phyloP scores from a whole-genome alignment of 2,329 filamentous ascomycete genomes.

The Trichoderma aggressivum region DNA sequence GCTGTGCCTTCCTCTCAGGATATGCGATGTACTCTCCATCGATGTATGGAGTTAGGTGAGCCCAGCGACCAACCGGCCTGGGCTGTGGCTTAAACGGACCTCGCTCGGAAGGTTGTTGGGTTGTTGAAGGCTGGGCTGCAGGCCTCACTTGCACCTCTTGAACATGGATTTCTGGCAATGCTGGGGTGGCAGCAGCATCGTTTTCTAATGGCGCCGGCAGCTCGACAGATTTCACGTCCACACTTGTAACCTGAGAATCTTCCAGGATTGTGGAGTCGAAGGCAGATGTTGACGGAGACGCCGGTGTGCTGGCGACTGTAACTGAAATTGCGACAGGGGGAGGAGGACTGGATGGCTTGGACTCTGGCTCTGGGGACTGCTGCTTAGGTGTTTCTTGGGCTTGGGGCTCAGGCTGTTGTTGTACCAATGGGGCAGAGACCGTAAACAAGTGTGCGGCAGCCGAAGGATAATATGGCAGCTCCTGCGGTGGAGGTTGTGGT shows the following conservation, averaged over 20 bases:
- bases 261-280: background rate
- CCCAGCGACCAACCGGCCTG: conserved; percentile 34
- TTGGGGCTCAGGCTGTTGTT: background rate
- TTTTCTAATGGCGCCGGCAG: background rate
- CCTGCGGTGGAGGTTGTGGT: background rate
- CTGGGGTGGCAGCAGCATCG: background rate
- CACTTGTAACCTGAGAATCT: background rate
- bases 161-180: background rate
- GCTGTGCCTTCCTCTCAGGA: conserved; percentile 36
- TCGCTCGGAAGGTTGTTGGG: conserved; percentile 9
- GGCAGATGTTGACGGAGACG: background rate
- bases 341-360: background rate
- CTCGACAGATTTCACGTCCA: conserved; percentile 4
- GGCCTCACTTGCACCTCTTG: background rate
- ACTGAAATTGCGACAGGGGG: background rate
- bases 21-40: conserved; percentile 39
- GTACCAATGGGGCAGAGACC: background rate
- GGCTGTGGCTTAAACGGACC: conserved; percentile 28
- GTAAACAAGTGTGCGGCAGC: conserved; percentile 4
- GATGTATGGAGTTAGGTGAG: conserved; percentile 41
- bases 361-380: background rate
- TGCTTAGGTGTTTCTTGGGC: background rate
- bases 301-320: background rate
- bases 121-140: background rate
- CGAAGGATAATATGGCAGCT: conserved; percentile 12